Evolutionary conservation across 345 rosid species (phyloP).

Genomic region (Sapria himalayana): DNA sequence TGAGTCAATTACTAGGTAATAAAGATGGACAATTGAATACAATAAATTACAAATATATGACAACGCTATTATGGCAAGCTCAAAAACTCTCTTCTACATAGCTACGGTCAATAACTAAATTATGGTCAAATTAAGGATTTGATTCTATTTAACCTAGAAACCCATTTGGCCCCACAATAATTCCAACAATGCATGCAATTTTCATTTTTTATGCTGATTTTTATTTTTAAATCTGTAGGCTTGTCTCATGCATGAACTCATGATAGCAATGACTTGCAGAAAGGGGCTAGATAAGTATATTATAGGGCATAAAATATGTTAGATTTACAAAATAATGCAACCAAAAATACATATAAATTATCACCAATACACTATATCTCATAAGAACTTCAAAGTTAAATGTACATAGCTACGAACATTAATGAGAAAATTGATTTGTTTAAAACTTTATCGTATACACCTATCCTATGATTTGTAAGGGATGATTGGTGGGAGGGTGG

Average conservation of each 20-base stretch:
- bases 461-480: too few species aligned
- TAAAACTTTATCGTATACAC: too few species aligned
- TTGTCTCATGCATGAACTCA: neutral
- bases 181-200: neutral
- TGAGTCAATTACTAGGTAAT: neutral
- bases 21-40: neutral
- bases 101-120: neutral
- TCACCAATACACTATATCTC: too few species aligned
- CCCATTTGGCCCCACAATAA: neutral
- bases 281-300: neutral
- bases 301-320: neutral
- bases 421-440: too few species aligned
- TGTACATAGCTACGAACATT: too few species aligned
- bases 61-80: neutral
- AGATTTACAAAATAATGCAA: too few species aligned
- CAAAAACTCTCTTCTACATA: neutral
- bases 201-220: neutral
- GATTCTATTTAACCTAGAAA: neutral
- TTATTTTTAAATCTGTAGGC: neutral
- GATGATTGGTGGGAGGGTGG: too few species aligned
- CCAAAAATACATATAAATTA: too few species aligned
- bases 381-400: too few species aligned
- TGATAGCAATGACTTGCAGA: neutral
- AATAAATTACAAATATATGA: neutral
- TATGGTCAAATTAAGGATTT: neutral